Base-by-base conservation (phyloP, 1,284 basidiomycete genomes). In the Papiliotrema laurentii region DNA sequence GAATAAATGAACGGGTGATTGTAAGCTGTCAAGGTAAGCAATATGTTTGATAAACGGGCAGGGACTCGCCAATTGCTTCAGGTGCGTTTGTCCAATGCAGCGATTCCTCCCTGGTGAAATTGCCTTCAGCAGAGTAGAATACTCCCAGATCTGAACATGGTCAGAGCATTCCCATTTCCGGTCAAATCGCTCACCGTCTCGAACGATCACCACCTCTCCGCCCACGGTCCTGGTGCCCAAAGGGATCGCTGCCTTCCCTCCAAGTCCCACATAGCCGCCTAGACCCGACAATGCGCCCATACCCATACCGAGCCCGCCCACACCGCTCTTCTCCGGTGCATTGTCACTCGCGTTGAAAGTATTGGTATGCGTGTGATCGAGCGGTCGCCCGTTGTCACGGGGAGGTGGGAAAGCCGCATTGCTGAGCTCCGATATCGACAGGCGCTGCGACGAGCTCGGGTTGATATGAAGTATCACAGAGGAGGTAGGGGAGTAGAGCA, bases 201-300 rank as follows among this genome's bases (percentile, higher is more conserved):
- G 86, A 1, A 83, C 79, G 28, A 93, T 79, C 7, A 93, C 70
- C 1, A 83, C 81, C 64, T 93, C 86, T 0, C 78, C 79, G 2
- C 85, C 83, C 31, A 77, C 64, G 0, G 69, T 79, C 24, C 87
- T 75, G 16, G 77, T 79, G 2, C 83, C 76, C 2, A 84, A 77
- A 5, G 89, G 84, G 11, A 72, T 64, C 56, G 85, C 88, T 4
- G 81, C 78, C 64, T 84, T 87, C 10, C 81, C 78, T 3, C 86
- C 86, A 18, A 93, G 74, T 11, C 86, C 88, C 82, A 96, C 90
- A 65, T 94, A 93, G 11, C 89, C 89, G 10, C 88, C 85, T 16
- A 93, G 73, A 1, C 89, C 87, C 10, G 81, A 82, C 30, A 93
- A 76, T 0, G 87, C 49, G 24, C 54, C 59, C 39, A 59, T 49